Conservation (phyloP, 2,329 filamentous ascomycete species). For the Cladosporium phlei region DNA sequence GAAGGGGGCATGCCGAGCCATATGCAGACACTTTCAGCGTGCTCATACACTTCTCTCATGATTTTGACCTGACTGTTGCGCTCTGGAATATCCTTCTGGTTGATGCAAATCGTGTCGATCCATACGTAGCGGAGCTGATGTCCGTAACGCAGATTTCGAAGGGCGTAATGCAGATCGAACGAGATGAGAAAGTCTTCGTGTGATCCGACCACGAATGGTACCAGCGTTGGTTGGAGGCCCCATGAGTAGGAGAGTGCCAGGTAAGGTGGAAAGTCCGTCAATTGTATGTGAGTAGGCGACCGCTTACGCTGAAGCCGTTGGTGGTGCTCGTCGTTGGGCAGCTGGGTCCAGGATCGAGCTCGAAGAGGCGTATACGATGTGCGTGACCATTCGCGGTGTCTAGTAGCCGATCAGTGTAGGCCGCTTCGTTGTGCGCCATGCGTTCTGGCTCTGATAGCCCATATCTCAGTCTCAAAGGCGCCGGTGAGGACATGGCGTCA, state of each 20-base stretch:
- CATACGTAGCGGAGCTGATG: constrained; percentile 10
- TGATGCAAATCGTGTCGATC: constrained; percentile 20
- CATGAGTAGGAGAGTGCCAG: neutral
- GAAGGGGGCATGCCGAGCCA: constrained; percentile 12
- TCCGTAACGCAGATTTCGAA: neutral
- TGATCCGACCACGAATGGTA: neutral
- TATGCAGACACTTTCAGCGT: constrained; percentile 4
- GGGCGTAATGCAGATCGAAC: neutral
- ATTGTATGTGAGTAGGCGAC: neutral
- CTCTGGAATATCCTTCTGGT: constrained; percentile 15
- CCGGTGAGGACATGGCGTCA: neutral
- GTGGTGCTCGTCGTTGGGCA: neutral
- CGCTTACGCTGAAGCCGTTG: neutral
- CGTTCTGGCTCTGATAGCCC: neutral
- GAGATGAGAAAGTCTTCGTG: neutral
- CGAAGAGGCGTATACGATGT: neutral
- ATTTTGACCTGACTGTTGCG: constrained; percentile 17
- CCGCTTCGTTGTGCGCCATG: neutral
- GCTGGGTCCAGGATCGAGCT: neutral
- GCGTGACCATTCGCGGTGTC: neutral
- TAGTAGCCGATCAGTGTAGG: neutral
- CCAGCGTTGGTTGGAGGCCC: neutral
- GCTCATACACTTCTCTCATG: constrained; percentile 16
- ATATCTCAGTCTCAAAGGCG: neutral
- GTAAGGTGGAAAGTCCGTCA: neutral